Conservation (phyloP, 495 filamentous ascomycete genomes). For the Sordaria brevicollis region DNA sequence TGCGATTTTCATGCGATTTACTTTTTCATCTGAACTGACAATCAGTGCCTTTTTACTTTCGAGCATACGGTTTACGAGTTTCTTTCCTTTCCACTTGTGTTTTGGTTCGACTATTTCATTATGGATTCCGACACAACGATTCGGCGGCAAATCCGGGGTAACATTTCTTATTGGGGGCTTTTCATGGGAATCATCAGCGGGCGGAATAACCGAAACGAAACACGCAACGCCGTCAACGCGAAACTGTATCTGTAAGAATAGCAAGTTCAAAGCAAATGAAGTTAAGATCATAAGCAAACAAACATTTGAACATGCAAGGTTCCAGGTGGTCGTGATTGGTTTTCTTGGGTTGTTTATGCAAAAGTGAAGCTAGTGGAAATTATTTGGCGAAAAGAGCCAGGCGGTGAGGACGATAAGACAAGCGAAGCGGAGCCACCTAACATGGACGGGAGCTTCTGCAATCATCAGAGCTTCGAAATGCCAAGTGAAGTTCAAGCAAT, state of each 20-base stretch:
- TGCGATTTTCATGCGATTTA: neutral
- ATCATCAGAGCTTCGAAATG: neutral
- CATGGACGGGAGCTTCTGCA: neutral
- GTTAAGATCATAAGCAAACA: neutral
- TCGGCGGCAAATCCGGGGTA: neutral
- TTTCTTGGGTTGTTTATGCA: neutral
- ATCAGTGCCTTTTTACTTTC: conserved; percentile 6
- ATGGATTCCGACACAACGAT: neutral
- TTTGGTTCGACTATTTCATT: neutral
- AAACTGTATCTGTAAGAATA: neutral
- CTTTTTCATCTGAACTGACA: neutral
- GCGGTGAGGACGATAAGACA: neutral
- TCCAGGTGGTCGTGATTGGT: neutral
- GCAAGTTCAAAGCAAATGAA: neutral
- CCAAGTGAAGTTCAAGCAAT: neutral
- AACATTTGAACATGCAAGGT: neutral
- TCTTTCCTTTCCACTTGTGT: neutral
- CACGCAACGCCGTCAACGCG: neutral
- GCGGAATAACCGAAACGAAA: neutral
- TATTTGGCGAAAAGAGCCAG: neutral
- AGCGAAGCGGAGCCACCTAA: neutral
- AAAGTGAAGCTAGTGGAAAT: neutral
- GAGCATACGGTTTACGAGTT: neutral
- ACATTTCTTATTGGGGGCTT: neutral
- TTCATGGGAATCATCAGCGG: neutral